Percentiles rank a stretch among this genome's conserved stretches.
These are phyloP conservation scores for Herpetomonas samuelpessoai DNA, from an alignment of 208 protist species.

Conservation along the genomic window DNA sequence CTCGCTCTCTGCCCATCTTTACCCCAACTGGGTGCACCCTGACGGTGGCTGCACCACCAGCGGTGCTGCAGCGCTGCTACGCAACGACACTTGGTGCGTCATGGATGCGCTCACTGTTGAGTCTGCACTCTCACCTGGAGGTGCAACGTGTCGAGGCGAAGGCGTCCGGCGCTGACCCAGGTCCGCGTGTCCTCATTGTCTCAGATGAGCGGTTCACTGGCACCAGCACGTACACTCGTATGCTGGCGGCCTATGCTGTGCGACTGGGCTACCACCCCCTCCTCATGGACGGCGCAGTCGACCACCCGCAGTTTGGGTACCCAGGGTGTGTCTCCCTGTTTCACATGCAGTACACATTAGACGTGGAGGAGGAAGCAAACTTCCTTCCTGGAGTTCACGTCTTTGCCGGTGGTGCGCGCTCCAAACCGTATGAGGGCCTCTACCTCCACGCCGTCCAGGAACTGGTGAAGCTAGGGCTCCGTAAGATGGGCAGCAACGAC, in stretches of 20 bases:
- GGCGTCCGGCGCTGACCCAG: slow-evolving; percentile 20
- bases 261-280: slow-evolving; percentile 68
- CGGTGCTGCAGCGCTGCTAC: slow-evolving; percentile 48
- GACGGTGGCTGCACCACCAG: slow-evolving; percentile 25
- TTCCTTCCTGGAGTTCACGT: slow-evolving; percentile 47
- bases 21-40: slow-evolving; percentile 60
- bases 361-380: slow-evolving; percentile 55
- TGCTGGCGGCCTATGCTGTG: slow-evolving; percentile 50
- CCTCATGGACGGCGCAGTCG: slow-evolving; percentile 41
- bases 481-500: slow-evolving; percentile 55
- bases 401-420: slow-evolving; percentile 20
- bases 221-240: slow-evolving; percentile 45
- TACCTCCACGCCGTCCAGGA: slow-evolving; percentile 38
- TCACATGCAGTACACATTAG: slow-evolving; percentile 48
- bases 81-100: slow-evolving; percentile 33
- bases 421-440: slow-evolving; percentile 23
- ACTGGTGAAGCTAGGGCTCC: slow-evolving; percentile 22
- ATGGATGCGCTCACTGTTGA: slow-evolving; percentile 51
- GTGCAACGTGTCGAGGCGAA: slow-evolving; percentile 34
- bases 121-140: slow-evolving; percentile 62
- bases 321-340: slow-evolving; percentile 41
- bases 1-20: slow-evolving; percentile 43
- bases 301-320: slow-evolving; percentile 37
- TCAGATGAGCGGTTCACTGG: slow-evolving; percentile 42
- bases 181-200: slow-evolving; percentile 61